These are phyloP conservation scores for Wickerhamiella azymoides DNA, from an alignment of 805 yeast genomes.

Conservation along the genomic window DNA sequence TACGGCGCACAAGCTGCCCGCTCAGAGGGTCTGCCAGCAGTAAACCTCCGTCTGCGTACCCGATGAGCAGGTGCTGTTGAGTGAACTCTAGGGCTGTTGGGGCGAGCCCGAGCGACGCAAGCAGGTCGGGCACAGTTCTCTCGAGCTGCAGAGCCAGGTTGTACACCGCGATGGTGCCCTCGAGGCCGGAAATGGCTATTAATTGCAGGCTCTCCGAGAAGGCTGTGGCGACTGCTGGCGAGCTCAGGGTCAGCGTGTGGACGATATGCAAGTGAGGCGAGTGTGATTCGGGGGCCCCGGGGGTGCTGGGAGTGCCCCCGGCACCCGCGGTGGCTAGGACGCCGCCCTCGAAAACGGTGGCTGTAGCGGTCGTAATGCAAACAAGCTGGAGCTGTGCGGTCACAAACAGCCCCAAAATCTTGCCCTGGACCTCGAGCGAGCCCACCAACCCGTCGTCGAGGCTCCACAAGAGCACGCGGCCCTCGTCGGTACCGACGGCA, in stretches of 20 bases:
- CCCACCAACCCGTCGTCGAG: background rate
- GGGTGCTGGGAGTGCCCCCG: too few relatives aligned
- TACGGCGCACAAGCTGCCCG: slow-evolving; percentile 12
- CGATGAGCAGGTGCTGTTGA: slow-evolving; percentile 1
- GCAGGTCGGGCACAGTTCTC: background rate
- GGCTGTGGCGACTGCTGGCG: background rate
- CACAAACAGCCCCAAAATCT: background rate
- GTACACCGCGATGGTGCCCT: background rate
- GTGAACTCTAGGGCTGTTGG: slow-evolving; percentile 2
- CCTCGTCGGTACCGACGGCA: slow-evolving; percentile 16
- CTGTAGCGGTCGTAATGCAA: background rate
- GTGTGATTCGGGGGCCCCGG: too few relatives aligned
- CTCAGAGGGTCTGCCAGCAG: slow-evolving; percentile 10
- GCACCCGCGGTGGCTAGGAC: too few relatives aligned
- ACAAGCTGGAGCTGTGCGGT: background rate
- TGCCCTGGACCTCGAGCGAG: background rate
- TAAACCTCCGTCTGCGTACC: slow-evolving; percentile 8
- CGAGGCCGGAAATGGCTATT: background rate
- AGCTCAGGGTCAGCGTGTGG: background rate
- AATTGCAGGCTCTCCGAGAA: background rate
- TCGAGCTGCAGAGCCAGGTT: background rate
- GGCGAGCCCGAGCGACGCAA: background rate
- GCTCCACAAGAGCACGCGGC: slow-evolving; percentile 14
- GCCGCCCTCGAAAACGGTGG: background rate
- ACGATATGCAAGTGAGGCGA: too few relatives aligned